Base-by-base conservation (phyloP, 2,329 filamentous ascomycete genomes). In the Ophiosphaerella herpotricha region DNA sequence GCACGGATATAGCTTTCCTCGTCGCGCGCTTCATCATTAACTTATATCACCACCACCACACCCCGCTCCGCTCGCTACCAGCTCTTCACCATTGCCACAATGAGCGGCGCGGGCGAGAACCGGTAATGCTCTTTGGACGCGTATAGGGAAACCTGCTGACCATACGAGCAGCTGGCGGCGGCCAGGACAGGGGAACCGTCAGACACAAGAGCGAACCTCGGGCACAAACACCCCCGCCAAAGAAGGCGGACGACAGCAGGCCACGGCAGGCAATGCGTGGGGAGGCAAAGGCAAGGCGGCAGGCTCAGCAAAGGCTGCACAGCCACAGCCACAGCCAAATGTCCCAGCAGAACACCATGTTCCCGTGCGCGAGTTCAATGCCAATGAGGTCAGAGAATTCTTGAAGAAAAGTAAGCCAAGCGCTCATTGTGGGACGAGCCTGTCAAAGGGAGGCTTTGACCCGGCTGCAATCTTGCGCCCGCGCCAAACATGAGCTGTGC, bases 351-450 rank as follows among this genome's bases (percentile, higher is more conserved):
- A 71, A 35, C 64, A 67, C 26, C 66, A 74, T 50, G 60, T 67
- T 29, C 70, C 72, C 3, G 69, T 74, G 46, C 67, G 64, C 38
- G 74, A 72, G 44, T 79, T 78, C 68, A 78, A 78, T 60, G 67
- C 71, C 5, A 66, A 57, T 16, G 77, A 77, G 55, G 71, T 77
- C 52, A 74, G 68, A 61, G 68, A 73, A 4, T 75, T 73, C 52
- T 58, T 78, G 66, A 73, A 66, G 46, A 74, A 74, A 61, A 68
- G 75, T 68, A 61, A 49, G 61, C 71, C 21, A 47, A 35, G 11
- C n/a, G 12, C 16, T 13, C 26, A 7, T 11, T 29, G 26, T 29
- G 26, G 7, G 26, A 11, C 26, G 26, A 29, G 26, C 26, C 11
- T 11, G 26, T 29, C 26, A 29, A 7, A 29, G 11, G 26, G 11